Conservation (phyloP, 2,329 filamentous ascomycete species). For the Colletotrichum theobromicola region DNA sequence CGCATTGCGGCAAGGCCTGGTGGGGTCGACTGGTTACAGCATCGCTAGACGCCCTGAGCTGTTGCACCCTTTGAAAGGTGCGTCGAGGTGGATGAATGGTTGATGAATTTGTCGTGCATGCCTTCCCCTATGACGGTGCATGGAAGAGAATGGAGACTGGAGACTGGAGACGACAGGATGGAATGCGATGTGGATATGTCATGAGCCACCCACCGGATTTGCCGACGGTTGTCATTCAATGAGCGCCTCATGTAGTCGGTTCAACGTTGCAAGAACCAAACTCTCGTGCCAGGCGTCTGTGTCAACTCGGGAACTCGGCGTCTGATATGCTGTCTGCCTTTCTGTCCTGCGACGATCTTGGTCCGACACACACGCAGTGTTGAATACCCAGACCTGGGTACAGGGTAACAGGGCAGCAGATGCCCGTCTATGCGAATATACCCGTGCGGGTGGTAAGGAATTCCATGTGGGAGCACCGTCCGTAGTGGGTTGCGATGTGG, state of each 20-base stretch:
- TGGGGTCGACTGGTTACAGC: not conserved
- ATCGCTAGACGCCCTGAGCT: not conserved
- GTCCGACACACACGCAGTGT: no score
- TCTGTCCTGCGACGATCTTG: not conserved
- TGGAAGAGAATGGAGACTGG: no score
- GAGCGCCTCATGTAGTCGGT: not conserved
- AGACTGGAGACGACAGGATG: no score
- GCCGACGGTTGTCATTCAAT: not conserved
- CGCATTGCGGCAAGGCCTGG: not conserved
- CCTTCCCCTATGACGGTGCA: no score
- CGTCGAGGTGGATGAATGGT: not conserved
- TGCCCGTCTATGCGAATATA: not conserved
- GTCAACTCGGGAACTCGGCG: not conserved
- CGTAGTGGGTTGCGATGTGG: not conserved
- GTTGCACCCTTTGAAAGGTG: not conserved
- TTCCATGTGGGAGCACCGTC: not conserved
- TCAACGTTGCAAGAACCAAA: not conserved
- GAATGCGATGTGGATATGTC: no score
- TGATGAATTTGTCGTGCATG: no score
- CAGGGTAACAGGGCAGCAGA: not conserved
- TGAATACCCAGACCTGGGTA: no score
- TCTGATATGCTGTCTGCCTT: not conserved
- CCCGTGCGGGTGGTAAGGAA: not conserved
- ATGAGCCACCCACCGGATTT: no score
- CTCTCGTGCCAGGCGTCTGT: no score